phyloP scores from a whole-genome alignment of 768 basidiomycete species.

The Rhizopogon salebrosus region DNA sequence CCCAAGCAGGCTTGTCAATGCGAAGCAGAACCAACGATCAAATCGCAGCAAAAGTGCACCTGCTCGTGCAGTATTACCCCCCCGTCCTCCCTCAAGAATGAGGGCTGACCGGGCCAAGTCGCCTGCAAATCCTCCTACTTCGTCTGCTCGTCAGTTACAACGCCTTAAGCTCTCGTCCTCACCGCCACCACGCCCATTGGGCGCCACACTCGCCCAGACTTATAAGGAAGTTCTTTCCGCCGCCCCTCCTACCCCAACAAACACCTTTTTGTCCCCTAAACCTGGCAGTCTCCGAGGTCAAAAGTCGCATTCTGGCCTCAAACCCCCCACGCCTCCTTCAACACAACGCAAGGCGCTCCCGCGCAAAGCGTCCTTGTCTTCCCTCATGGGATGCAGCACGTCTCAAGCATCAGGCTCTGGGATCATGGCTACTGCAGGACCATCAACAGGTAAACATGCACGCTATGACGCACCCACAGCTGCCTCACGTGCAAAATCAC shows the following conservation, averaged over 20 bases:
- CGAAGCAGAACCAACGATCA: slow-evolving; percentile 39
- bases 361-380: slow-evolving; percentile 77
- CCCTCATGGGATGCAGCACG: slow-evolving; percentile 57
- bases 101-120: slow-evolving; percentile 68
- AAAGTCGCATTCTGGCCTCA: slow-evolving; percentile 80
- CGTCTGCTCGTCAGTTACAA: slow-evolving; percentile 65
- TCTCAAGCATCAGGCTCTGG: slow-evolving; percentile 55
- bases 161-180: slow-evolving; percentile 66
- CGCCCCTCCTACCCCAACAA: slow-evolving; percentile 42
- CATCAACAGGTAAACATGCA: slow-evolving; percentile 34
- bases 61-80: slow-evolving; percentile 39
- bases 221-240: slow-evolving; percentile 53
- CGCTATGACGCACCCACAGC: slow-evolving; percentile 79
- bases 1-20: slow-evolving; percentile 62
- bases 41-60: slow-evolving; percentile 60
- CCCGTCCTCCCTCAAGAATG: slow-evolving; percentile 60
- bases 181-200: slow-evolving; percentile 49
- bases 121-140: slow-evolving; percentile 60
- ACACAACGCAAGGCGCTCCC: slow-evolving; percentile 52
- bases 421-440: slow-evolving; percentile 25
- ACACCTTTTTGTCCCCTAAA: slow-evolving; percentile 61
- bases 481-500: slow-evolving; percentile 72
- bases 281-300: slow-evolving; percentile 75
- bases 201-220: slow-evolving; percentile 51
- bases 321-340: slow-evolving; percentile 67